Percentiles rank a stretch among this genome's conserved stretches.
Evolutionary conservation across 1,139 yeast species (phyloP).

Genomic region (Nakaseomyces sp.): DNA sequence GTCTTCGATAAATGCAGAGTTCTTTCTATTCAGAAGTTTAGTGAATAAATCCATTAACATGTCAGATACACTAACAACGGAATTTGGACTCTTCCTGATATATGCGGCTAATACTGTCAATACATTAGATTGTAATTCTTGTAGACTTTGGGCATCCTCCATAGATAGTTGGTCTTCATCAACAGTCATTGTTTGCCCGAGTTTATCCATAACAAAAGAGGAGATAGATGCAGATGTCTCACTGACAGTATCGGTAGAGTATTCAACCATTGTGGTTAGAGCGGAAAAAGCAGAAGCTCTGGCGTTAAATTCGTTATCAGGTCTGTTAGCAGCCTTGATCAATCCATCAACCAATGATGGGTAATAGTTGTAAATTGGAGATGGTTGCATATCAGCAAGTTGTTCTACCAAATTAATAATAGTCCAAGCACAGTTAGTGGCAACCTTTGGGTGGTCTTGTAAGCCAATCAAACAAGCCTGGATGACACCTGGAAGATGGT

Average conservation of each 20-base stretch:
- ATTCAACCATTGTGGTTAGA: conserved; percentile 68
- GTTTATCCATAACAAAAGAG: conserved; percentile 59
- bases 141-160: conserved; percentile 71
- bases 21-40: conserved; percentile 50
- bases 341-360: conserved; percentile 60
- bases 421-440: conserved; percentile 96
- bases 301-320: conserved; percentile 78
- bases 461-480: conserved; percentile 70
- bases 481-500: conserved; percentile 60
- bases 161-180: conserved; percentile 45
- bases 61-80: conserved; percentile 65
- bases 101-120: conserved; percentile 80
- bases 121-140: conserved; percentile 82
- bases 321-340: conserved; percentile 55
- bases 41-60: conserved; percentile 76
- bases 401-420: conserved; percentile 86
- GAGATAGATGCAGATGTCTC: conserved; percentile 66
- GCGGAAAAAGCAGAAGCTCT: conserved; percentile 96
- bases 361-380: conserved; percentile 69
- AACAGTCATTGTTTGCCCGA: conserved; percentile 55
- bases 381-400: conserved; percentile 52
- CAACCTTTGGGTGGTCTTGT: conserved; percentile 82
- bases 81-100: conserved; percentile 70
- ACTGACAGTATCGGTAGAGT: conserved; percentile 63
- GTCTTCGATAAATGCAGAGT: conserved; percentile 82